phyloP scores from a whole-genome alignment of 2,329 filamentous ascomycete species.

The Colletotrichum ledebouriae region DNA sequence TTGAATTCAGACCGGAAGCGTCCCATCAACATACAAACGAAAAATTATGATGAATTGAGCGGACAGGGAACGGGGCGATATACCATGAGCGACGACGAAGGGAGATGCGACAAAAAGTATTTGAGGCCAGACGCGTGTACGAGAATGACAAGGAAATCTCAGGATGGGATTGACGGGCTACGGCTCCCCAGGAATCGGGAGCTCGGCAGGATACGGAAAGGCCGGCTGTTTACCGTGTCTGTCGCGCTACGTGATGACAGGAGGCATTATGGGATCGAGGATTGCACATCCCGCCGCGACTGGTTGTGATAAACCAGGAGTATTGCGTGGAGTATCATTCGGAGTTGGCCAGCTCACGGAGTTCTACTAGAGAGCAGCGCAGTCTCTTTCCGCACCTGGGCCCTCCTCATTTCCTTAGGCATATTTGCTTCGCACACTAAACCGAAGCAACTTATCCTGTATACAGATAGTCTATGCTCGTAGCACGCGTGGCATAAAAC shows the following conservation, averaged over 20 bases:
- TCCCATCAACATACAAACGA: not conserved
- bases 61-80: slow-evolving; percentile 14
- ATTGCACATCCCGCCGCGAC: slow-evolving; percentile 5
- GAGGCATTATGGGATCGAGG: slow-evolving; percentile 2
- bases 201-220: slow-evolving; percentile 26
- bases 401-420: not conserved
- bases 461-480: not conserved
- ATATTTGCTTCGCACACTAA: too few relatives aligned
- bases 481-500: not conserved
- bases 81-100: not conserved
- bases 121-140: slow-evolving; percentile 11
- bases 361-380: too few relatives aligned
- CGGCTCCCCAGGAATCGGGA: slow-evolving; percentile 2
- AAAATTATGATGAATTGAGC: not conserved
- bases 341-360: not conserved
- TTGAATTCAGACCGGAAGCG: slow-evolving; percentile 49
- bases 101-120: not conserved
- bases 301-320: slow-evolving; percentile 25
- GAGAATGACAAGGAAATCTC: not conserved
- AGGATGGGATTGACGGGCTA: not conserved
- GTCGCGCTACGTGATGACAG: not conserved
- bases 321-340: not conserved
- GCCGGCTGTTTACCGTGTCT: not conserved
- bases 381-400: not conserved
- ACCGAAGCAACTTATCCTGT: slow-evolving; percentile 1